A percentile compares a stretch with the other conserved stretches of the same genome.
Evolutionary conservation across 257 asterid species (phyloP).

Genomic region (Petunia axillaris): DNA sequence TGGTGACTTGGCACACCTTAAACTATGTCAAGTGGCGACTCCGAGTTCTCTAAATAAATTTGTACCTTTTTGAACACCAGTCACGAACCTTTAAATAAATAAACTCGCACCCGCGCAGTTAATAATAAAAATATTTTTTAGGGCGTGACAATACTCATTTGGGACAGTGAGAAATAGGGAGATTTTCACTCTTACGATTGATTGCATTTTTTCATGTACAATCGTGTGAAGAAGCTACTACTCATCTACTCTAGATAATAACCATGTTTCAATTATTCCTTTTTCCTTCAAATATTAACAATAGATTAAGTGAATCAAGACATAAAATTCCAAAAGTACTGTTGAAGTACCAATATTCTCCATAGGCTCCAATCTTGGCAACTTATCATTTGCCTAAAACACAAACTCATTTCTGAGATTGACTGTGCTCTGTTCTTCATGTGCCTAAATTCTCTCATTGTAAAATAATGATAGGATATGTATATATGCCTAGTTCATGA

Average conservation of each 20-base stretch:
- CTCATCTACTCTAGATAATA: background rate
- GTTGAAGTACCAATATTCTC: constrained; percentile 18
- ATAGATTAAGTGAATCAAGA: background rate
- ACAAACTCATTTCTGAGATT: constrained; percentile 20
- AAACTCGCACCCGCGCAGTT: too few species aligned
- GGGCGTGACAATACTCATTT: too few species aligned
- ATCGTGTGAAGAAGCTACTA: background rate
- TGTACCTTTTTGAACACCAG: too few species aligned
- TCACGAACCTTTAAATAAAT: too few species aligned
- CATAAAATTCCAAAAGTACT: constrained; percentile 30
- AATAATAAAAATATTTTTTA: too few species aligned
- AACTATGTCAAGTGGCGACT: too few species aligned
- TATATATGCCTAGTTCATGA: background rate
- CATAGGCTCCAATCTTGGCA: constrained; percentile 28
- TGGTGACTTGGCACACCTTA: too few species aligned
- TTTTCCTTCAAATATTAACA: background rate
- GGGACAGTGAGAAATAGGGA: too few species aligned
- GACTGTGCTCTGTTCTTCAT: constrained; percentile 6
- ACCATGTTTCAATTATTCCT: background rate
- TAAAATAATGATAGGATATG: background rate
- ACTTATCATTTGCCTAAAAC: constrained; percentile 26
- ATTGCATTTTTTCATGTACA: background rate
- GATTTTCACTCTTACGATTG: background rate
- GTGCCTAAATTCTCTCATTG: background rate
- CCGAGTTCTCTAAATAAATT: too few species aligned